These are phyloP conservation scores for Diaporthe capsici DNA, from an alignment of 2,329 filamentous ascomycete genomes.

Conservation along the genomic window DNA sequence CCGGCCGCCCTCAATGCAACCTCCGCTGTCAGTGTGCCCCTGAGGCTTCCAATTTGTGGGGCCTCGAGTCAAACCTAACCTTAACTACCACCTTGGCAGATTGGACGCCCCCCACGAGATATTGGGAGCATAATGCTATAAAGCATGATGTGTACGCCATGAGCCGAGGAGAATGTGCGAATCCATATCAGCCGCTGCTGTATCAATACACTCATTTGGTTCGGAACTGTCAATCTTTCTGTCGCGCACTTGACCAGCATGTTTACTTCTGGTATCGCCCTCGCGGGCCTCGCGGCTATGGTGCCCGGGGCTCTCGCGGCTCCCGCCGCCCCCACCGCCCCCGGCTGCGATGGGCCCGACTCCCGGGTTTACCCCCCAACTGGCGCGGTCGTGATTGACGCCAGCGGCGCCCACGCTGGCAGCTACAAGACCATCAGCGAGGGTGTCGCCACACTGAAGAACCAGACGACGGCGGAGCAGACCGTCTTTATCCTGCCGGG, in stretches of 20 bases:
- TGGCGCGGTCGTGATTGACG: conserved; percentile 16
- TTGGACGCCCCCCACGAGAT: neutral
- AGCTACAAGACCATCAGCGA: conserved; percentile 19
- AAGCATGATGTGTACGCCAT: neutral
- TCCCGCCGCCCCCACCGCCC: neutral
- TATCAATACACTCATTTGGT: neutral
- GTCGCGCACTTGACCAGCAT: neutral
- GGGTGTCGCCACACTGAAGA: conserved; percentile 14
- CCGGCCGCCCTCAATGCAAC: neutral
- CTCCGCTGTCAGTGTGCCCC: conserved; percentile 8
- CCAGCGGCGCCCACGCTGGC: conserved; percentile 3
- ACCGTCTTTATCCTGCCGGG: conserved; percentile 28
- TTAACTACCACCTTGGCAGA: neutral
- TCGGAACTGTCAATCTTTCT: neutral
- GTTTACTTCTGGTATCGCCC: neutral
- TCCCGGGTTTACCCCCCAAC: neutral
- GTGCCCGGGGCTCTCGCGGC: neutral
- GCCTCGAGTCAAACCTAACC: neutral
- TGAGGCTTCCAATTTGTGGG: neutral
- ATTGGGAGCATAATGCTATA: neutral
- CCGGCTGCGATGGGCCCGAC: conserved; percentile 11
- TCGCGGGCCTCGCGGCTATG: conserved; percentile 7
- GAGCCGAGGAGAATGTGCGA: neutral
- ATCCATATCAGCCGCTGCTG: neutral
- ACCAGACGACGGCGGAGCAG: conserved; percentile 12